phyloP scores from a whole-genome alignment of 768 basidiomycete species.

The Auriscalpium microsporum region DNA sequence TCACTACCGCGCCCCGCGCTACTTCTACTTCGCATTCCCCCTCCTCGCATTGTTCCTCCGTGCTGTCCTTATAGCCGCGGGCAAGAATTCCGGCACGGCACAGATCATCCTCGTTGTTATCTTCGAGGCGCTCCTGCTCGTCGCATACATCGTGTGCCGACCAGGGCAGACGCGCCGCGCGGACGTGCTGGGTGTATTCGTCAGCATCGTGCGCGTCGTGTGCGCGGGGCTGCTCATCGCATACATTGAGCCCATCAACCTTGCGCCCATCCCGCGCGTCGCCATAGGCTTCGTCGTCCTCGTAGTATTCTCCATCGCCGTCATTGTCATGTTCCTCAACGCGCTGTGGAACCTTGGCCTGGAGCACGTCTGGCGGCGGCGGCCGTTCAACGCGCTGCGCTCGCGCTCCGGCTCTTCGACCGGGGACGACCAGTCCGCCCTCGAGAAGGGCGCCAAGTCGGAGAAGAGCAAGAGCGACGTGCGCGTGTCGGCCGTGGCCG shows the following conservation, averaged over 20 bases:
- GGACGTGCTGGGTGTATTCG: slow-evolving; percentile 59
- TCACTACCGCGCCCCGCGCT: slow-evolving; percentile 57
- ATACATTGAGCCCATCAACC: slow-evolving; percentile 56
- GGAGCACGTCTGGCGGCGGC: slow-evolving; percentile 25
- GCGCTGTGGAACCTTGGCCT: slow-evolving; percentile 38
- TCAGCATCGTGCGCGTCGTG: slow-evolving; percentile 60
- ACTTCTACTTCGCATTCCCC: slow-evolving; percentile 55
- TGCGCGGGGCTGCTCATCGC: slow-evolving; percentile 68
- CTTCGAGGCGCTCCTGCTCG: slow-evolving; percentile 55
- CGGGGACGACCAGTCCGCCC: slow-evolving; percentile 7
- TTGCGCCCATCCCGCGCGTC: slow-evolving; percentile 72
- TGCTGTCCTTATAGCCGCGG: slow-evolving; percentile 65
- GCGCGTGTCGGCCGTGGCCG: background rate
- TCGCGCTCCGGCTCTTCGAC: slow-evolving; percentile 13
- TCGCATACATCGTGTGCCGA: slow-evolving; percentile 42
- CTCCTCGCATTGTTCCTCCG: slow-evolving; percentile 54
- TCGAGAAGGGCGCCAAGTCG: slow-evolving; percentile 23
- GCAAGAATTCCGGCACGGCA: slow-evolving; percentile 47
- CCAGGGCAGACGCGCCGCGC: slow-evolving; percentile 64
- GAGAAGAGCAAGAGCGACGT: slow-evolving; percentile 11
- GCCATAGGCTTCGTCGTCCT: slow-evolving; percentile 71
- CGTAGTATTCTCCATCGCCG: slow-evolving; percentile 61
- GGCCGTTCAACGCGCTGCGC: slow-evolving; percentile 9
- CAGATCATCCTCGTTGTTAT: slow-evolving; percentile 64
- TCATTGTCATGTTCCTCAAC: slow-evolving; percentile 64